These are phyloP conservation scores for Xerocomus amazonicus DNA, from an alignment of 1,284 basidiomycete genomes.

Conservation along the genomic window DNA sequence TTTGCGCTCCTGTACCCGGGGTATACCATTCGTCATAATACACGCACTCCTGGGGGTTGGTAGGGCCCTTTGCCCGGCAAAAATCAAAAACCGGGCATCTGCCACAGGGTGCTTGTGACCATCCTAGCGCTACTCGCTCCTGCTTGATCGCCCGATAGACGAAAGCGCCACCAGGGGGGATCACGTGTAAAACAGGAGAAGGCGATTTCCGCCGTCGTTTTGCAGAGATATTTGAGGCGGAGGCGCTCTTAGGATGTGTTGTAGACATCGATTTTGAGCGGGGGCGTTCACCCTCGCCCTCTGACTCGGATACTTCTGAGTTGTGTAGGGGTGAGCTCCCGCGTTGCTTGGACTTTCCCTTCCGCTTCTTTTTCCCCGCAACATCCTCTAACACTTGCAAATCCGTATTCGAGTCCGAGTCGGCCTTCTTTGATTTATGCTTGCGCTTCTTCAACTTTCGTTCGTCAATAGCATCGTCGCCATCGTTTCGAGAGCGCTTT, in stretches of 20 bases:
- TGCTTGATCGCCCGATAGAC: slow-evolving; percentile 49
- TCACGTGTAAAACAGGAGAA: slow-evolving; percentile 19
- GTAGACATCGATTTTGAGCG: slow-evolving; percentile 20
- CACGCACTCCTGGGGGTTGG: slow-evolving; percentile 49
- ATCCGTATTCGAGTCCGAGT: slow-evolving; percentile 7
- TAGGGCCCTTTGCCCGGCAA: slow-evolving; percentile 49
- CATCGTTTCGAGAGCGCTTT: slow-evolving; percentile 19
- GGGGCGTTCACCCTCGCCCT: slow-evolving; percentile 13
- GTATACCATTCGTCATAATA: slow-evolving; percentile 50
- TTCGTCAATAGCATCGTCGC: slow-evolving; percentile 13
- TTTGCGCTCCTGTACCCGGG: slow-evolving; percentile 17
- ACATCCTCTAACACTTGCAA: slow-evolving; percentile 13
- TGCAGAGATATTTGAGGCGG: slow-evolving; percentile 12
- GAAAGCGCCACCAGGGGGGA: slow-evolving; percentile 22
- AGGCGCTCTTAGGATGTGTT: slow-evolving; percentile 23
- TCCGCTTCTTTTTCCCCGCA: slow-evolving; percentile 19
- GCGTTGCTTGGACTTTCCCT: slow-evolving; percentile 29
- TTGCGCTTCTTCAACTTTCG: slow-evolving; percentile 28
- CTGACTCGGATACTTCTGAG: slow-evolving; percentile 14
- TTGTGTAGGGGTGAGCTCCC: slow-evolving; percentile 13
- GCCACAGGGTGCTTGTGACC: slow-evolving; percentile 51
- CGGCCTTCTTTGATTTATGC: slow-evolving; percentile 19
- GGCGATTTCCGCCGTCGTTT: slow-evolving; percentile 23
- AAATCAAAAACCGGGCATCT: slow-evolving; percentile 53
- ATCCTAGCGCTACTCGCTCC: slow-evolving; percentile 41